These are phyloP conservation scores for Ceriops zippeliana DNA, from an alignment of 345 rosid genomes.

Conservation along the genomic window DNA sequence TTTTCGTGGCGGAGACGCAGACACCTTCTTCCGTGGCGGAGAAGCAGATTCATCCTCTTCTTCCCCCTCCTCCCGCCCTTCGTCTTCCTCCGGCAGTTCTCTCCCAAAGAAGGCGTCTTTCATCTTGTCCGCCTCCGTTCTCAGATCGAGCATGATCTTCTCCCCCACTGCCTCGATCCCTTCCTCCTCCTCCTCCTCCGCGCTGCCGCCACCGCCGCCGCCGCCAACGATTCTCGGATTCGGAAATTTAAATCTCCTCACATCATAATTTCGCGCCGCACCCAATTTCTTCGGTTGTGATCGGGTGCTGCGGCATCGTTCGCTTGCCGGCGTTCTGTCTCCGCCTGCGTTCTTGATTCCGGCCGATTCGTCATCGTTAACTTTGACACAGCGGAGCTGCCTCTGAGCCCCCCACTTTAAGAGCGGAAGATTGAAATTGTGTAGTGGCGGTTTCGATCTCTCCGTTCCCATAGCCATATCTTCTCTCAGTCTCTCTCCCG, in stretches of 20 bases:
- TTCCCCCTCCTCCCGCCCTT: slow-evolving; percentile 11
- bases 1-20: neutral
- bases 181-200: slow-evolving; percentile 27
- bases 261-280: slow-evolving; percentile 5
- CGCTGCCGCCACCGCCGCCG: neutral
- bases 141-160: slow-evolving; percentile 43
- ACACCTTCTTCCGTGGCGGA: neutral
- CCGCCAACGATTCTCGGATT: slow-evolving; percentile 5
- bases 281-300: slow-evolving; percentile 31
- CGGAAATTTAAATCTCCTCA: slow-evolving; percentile 4
- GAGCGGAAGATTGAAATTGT: slow-evolving; percentile 25
- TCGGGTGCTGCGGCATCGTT: slow-evolving; percentile 21
- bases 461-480: slow-evolving; percentile 18
- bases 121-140: slow-evolving; percentile 35
- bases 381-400: slow-evolving; percentile 24
- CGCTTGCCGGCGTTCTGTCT: slow-evolving; percentile 25
- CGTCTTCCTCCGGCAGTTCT: slow-evolving; percentile 16
- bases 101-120: slow-evolving; percentile 25
- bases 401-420: slow-evolving; percentile 31
- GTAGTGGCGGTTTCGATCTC: slow-evolving; percentile 33
- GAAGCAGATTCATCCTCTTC: slow-evolving; percentile 2
- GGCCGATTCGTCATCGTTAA: slow-evolving; percentile 1
- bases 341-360: neutral
- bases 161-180: slow-evolving; percentile 57
- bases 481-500: neutral